Evolutionary conservation across 352 stramenopile species (phyloP), one percentile per base, ranked within the genome.

Genomic region (Vaucheria bursata): DNA sequence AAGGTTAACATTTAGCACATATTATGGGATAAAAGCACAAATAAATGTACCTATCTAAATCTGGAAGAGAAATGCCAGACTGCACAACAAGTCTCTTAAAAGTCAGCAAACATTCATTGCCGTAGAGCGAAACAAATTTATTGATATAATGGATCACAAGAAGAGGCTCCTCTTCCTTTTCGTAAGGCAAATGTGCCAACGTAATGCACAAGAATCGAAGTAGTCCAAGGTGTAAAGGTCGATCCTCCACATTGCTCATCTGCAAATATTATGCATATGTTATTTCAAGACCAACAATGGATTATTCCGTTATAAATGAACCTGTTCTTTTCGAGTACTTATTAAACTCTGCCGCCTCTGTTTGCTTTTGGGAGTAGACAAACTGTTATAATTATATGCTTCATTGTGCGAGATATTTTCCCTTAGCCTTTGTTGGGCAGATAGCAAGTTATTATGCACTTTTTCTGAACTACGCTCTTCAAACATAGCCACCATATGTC

Each of bases 121-220:
- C 71, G 33, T 6, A 34, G n/a, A 71, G 38, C 32, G 37, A 75
- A 52, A 75, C 7, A 67, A 59, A 33, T 53, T 73, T 74, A 34
- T 81, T 81, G 2, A 81, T 64, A 59, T 77, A 69, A 67, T 81
- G 65, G 0, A 81, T 45, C 34, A 81, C 70, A 35, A 79, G 70
- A 53, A 81, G 37, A 7, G 77, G 77, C 69, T 81, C 77, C 36
- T 81, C 77, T 65, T 78, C 50, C 6, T 78, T 73, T 53, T 81
- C 65, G 45, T 78, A 81, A 18, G 77, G 77, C 67, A 81, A 45
- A 6, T 73, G 69, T 18, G 77, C 77, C 18, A 81, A 35, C 2
- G 69, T 81, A 39, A 53, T 73, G 49, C 32, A 66, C 50, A 81
- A 39, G 38, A 81, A 81, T 31, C 69, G 73, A 37, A 81, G 70